Evolutionary conservation across 495 filamentous ascomycete genomes (phyloP).

Genomic region (Staphylotrichum longicolle): DNA sequence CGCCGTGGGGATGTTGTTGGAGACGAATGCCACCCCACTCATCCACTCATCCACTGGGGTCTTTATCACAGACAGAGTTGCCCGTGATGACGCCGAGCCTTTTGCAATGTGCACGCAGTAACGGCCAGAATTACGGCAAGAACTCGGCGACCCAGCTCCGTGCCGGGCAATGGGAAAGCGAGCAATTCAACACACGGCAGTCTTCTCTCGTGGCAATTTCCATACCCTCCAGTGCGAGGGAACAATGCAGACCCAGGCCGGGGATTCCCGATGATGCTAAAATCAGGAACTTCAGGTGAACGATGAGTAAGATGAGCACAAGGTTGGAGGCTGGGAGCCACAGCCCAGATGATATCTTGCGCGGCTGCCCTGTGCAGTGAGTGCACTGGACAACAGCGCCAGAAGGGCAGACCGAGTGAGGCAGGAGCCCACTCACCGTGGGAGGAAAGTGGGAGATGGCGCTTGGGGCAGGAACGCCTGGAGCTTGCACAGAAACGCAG

Average conservation of each 20-base stretch:
- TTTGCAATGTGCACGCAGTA: conserved; percentile 14
- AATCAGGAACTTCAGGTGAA: conserved; percentile 8
- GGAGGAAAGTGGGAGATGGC: conserved; percentile 9
- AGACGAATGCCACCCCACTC: conserved; percentile 18
- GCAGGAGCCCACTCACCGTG: conserved; percentile 10
- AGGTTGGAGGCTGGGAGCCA: background rate
- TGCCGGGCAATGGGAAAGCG: conserved; percentile 6
- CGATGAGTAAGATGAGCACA: background rate
- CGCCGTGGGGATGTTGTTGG: conserved; percentile 23
- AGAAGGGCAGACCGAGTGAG: conserved; percentile 17
- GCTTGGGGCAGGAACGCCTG: conserved; percentile 8
- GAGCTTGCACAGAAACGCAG: background rate
- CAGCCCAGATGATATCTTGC: too few relatives aligned
- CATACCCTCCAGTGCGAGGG: background rate
- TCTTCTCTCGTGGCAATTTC: conserved; percentile 9
- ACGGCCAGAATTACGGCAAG: conserved; percentile 12
- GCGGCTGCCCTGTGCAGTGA: conserved; percentile 9
- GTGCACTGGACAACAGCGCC: background rate
- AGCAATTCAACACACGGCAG: conserved; percentile 1
- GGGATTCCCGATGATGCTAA: conserved; percentile 11
- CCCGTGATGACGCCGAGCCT: conserved; percentile 21
- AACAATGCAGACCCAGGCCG: conserved; percentile 6
- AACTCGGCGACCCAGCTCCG: conserved; percentile 14
- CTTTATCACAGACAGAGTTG: background rate
- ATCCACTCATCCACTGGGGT: conserved; percentile 20